A percentile compares a stretch with the other conserved stretches of the same genome.
Evolutionary conservation across 352 stramenopile genomes (phyloP).

Genomic region (Phytophthora pseudosyringae): DNA sequence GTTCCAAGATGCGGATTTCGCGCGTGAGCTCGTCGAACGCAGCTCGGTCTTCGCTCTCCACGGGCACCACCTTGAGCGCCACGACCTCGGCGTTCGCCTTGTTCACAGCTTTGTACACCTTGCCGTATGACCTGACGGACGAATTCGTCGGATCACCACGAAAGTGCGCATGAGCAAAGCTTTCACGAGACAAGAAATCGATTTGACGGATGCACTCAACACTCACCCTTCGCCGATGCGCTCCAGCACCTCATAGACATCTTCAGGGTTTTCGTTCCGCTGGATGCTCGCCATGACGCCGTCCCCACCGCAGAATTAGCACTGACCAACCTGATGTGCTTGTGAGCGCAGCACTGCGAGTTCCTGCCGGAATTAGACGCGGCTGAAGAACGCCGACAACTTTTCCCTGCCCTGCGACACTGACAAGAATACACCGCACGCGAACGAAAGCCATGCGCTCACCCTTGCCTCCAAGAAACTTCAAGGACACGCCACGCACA

Average conservation of each 20-base stretch:
- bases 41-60: constrained; percentile 74
- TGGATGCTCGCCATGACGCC: constrained; percentile 66
- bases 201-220: constrained; percentile 9
- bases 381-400: no score
- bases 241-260: constrained; percentile 78
- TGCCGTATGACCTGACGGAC: constrained; percentile 71
- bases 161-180: constrained; percentile 23
- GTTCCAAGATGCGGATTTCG: constrained; percentile 88
- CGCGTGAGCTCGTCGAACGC: constrained; percentile 71
- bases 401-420: no score
- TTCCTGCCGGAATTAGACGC: constrained; percentile 26
- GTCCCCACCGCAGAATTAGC: constrained; percentile 20
- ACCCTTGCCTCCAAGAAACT: constrained; percentile 9
- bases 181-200: neutral
- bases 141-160: no score
- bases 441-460: neutral
- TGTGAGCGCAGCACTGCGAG: neutral
- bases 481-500: constrained; percentile 10
- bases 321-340: constrained; percentile 9
- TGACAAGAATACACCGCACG: constrained; percentile 28
- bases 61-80: constrained; percentile 86
- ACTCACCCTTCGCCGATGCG: constrained; percentile 76
- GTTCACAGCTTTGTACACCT: constrained; percentile 84
- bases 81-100: constrained; percentile 67
- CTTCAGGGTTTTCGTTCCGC: constrained; percentile 68